A percentile compares a stretch with the other conserved stretches of the same genome.
phyloP scores from a whole-genome alignment of 345 rosid genomes.

The Eucalyptus brandiana region DNA sequence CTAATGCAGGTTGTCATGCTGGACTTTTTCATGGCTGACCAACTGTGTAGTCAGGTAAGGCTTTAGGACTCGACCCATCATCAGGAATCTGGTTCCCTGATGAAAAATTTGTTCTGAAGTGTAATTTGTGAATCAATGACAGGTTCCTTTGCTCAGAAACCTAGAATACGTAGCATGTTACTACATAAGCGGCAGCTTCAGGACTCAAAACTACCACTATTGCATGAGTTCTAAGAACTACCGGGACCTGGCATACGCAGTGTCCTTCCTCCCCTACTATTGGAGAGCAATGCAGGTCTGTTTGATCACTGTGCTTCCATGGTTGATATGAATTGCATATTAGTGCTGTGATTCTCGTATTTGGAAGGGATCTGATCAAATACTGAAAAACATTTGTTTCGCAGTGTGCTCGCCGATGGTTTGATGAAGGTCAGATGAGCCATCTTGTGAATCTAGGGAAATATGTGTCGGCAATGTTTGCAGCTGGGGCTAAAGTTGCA shows the following conservation, averaged over 20 bases:
- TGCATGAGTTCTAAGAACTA: constrained; percentile 71
- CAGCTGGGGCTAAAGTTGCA: constrained; percentile 95
- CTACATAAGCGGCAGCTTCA: constrained; percentile 88
- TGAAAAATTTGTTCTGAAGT: neutral
- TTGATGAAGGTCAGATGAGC: constrained; percentile 75
- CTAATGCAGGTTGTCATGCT: constrained; percentile 74
- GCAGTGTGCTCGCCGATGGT: constrained; percentile 98
- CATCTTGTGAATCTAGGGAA: constrained; percentile 91
- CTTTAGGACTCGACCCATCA: neutral
- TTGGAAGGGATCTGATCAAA: neutral
- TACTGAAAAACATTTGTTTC: neutral
- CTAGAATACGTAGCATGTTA: constrained; percentile 87
- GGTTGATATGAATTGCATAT: neutral
- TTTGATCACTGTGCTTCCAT: neutral
- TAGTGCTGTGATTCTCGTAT: neutral
- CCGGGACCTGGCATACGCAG: constrained; percentile 88
- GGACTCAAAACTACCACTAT: constrained; percentile 76
- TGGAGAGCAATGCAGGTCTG: constrained; percentile 99
- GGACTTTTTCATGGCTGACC: constrained; percentile 99
- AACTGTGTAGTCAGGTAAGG: constrained; percentile 87
- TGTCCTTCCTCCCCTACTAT: constrained; percentile 94
- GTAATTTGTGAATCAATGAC: neutral
- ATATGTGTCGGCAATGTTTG: constrained; percentile 97
- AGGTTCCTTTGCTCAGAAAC: constrained; percentile 83
- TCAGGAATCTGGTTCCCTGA: neutral